These are phyloP conservation scores for Croton laevigatus DNA, from an alignment of 441 rosid genomes.

Conservation along the genomic window DNA sequence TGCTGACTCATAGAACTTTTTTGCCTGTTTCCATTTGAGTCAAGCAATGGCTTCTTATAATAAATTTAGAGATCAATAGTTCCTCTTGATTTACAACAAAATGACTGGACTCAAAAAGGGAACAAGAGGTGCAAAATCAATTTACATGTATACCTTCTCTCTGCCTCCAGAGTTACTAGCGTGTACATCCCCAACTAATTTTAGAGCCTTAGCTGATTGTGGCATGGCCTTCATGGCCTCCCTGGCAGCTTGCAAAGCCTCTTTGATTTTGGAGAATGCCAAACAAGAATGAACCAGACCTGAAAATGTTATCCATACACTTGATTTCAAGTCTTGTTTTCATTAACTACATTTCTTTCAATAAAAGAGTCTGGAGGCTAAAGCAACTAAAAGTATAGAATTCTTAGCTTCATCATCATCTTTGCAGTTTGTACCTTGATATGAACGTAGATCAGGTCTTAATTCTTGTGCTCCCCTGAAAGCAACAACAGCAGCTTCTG, in stretches of 20 bases:
- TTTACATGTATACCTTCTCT: constrained; percentile 66
- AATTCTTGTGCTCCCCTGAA: constrained; percentile 91
- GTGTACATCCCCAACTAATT: constrained; percentile 96
- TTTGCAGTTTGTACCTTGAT: constrained; percentile 64
- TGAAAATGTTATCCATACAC: constrained; percentile 34
- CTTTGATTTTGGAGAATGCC: constrained; percentile 84
- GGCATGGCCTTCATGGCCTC: constrained; percentile 99
- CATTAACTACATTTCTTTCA: constrained; percentile 7
- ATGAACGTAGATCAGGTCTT: constrained; percentile 95
- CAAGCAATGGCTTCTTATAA: constrained; percentile 11
- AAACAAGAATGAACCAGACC: constrained; percentile 94
- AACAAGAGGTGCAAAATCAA: neutral
- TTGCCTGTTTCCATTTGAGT: constrained; percentile 59
- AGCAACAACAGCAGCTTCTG: constrained; percentile 89
- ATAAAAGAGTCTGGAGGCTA: neutral
- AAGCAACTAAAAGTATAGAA: constrained; percentile 19
- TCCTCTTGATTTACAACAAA: neutral
- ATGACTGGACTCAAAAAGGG: constrained; percentile 8
- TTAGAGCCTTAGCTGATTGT: constrained; percentile 93
- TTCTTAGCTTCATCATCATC: constrained; percentile 3
- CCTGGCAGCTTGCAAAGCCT: constrained; percentile 88
- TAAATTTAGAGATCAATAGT: constrained; percentile 3
- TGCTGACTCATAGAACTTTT: constrained; percentile 93
- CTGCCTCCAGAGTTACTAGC: constrained; percentile 82
- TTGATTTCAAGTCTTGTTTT: constrained; percentile 22